These are phyloP conservation scores for Zea luxurians DNA, from an alignment of 176 grass and related monocot species.

Conservation along the genomic window DNA sequence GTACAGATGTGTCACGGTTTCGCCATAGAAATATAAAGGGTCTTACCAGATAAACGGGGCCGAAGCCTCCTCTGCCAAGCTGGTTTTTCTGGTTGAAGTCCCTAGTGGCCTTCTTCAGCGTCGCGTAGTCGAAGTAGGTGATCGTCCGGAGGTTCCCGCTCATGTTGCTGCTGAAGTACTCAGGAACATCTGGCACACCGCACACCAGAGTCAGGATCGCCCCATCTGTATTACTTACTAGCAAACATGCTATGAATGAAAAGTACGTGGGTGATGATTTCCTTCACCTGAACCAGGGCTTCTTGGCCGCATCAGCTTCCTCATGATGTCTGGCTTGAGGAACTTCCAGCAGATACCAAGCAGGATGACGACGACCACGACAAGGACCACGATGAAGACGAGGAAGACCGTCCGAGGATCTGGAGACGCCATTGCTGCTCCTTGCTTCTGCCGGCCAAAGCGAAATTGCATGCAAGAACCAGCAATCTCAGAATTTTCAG, in stretches of 20 bases:
- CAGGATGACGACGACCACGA: conserved; percentile 40
- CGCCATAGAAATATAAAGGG: not conserved
- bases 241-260: not conserved
- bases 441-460: conserved; percentile 15
- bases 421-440: not conserved
- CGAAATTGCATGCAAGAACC: not conserved
- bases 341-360: conserved; percentile 52
- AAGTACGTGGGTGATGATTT: not conserved
- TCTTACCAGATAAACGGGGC: conserved; percentile 53
- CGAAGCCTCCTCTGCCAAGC: conserved; percentile 62
- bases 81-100: conserved; percentile 58
- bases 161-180: conserved; percentile 62
- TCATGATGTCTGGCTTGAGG: conserved; percentile 36
- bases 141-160: conserved; percentile 64
- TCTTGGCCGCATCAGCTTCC: conserved; percentile 37
- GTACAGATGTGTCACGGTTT: not conserved
- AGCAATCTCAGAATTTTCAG: not conserved
- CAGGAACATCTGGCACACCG: conserved; percentile 35
- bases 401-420: conserved; percentile 17
- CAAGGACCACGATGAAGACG: conserved; percentile 29
- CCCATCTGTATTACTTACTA: not conserved
- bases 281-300: conserved; percentile 44
- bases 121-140: conserved; percentile 57
- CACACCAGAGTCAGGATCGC: not conserved
- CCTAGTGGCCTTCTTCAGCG: conserved; percentile 57